Base-by-base conservation (phyloP, 345 rosid genomes). In the Gossypium mustelinum region DNA sequence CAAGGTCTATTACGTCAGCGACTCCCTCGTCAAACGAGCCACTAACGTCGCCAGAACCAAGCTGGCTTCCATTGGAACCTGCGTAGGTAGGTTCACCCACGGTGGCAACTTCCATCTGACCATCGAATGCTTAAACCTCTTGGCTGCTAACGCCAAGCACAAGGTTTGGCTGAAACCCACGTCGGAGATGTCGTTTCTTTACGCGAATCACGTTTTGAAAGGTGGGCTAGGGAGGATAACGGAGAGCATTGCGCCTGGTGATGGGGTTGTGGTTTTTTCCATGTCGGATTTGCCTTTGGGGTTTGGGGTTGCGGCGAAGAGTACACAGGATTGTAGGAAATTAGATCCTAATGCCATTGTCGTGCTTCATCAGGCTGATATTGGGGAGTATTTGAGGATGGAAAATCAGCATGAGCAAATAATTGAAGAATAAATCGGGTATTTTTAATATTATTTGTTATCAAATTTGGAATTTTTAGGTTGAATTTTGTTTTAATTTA, bases 131-230 rank as follows among this genome's bases (percentile, higher is more conserved):
- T 74, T 95, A 65, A 84, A 79, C 64, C 79, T 93, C 10, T 16
- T 91, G 75, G 94, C 97, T 18, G 87, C 90, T 10, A 91, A 93
- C 72, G 92, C 99, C 4, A 86, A 87, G 76, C 95, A 90, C 82
- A 95, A 95, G 82, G 98, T 93, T 18, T 93, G 98, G 98, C 87
- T 95, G 1, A 95, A 92, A 81, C 96, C 98, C 78, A 91, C 98
- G 0, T 88, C 98, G n/a, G 98, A 93, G 80, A 93, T 89, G 99
- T 91, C 99, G 77, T 95, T 91, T 81, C 79, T 91, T 80, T 95
- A 95, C 58, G 97, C 98, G 6, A 93, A 93, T 73, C 98, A 88
- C 81, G 99, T 95, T 43, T 74, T 93, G 86, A 95, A 93, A 85
- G 98, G 98, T 11, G 99, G 98, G 2, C 63, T 91, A 24, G 97